Evolutionary conservation across 2,329 filamentous ascomycete genomes (phyloP).

Genomic region (Fusarium ramigenum): DNA sequence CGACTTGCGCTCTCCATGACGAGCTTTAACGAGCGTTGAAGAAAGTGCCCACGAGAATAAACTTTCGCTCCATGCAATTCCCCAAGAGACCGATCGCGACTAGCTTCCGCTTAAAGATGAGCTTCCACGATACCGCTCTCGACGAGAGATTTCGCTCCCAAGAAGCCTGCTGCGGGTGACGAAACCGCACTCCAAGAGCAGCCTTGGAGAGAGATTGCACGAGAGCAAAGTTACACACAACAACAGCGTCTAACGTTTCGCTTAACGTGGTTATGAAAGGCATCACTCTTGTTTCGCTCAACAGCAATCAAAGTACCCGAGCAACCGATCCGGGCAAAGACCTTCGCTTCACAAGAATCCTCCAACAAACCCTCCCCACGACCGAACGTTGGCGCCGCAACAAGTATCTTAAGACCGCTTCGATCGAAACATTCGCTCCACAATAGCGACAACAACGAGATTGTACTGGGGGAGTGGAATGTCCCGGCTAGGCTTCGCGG

Average conservation of each 20-base stretch:
- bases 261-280: fast-evolving
- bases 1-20: background rate
- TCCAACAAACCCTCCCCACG: background rate
- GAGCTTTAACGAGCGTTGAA: background rate
- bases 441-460: background rate
- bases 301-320: background rate
- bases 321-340: background rate
- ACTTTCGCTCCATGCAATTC: background rate
- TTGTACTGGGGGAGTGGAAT: background rate
- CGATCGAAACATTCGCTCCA: background rate
- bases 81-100: background rate
- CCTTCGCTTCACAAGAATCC: background rate
- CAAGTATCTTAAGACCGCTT: background rate
- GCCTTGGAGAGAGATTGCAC: background rate
- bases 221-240: background rate
- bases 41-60: background rate
- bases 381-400: background rate
- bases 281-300: fast-evolving
- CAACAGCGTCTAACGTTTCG: fast-evolving
- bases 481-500: background rate
- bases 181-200: background rate
- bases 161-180: background rate
- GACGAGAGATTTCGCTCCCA: background rate
- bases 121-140: background rate
- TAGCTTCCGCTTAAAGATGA: fast-evolving